phyloP scores from a whole-genome alignment of 2,329 filamentous ascomycete species.

The Leptographium lundbergii region DNA sequence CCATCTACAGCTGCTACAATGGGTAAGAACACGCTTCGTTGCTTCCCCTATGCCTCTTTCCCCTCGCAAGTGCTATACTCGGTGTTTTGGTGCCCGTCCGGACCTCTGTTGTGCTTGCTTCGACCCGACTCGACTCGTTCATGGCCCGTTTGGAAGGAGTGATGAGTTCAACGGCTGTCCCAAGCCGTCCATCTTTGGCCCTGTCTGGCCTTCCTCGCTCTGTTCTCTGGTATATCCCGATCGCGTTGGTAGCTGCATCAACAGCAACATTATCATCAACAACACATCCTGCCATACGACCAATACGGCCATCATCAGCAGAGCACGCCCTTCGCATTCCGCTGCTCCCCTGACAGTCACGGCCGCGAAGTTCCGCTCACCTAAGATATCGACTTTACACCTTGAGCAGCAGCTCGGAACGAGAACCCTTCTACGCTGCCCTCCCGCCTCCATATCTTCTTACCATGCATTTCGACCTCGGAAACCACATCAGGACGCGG shows the following conservation, averaged over 20 bases:
- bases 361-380: not conserved
- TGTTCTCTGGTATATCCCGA: not conserved
- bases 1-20: constrained; percentile 21
- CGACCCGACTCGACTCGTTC: not conserved
- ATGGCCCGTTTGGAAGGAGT: not conserved
- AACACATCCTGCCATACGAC: not conserved
- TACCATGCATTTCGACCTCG: constrained; percentile 28
- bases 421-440: not conserved
- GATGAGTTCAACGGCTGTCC: not conserved
- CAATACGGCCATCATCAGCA: not conserved
- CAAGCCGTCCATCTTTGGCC: not conserved
- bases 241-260: not conserved
- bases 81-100: constrained; percentile 3
- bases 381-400: constrained; percentile 16
- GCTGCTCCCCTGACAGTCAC: not conserved
- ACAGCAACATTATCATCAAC: not conserved
- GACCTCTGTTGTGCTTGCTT: not conserved
- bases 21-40: constrained; percentile 28
- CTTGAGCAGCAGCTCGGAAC: constrained; percentile 8
- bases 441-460: constrained; percentile 4
- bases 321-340: not conserved
- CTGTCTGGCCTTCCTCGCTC: not conserved
- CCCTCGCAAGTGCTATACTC: not conserved
- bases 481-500: constrained; percentile 30
- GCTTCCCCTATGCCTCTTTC: constrained; percentile 5